phyloP scores from a whole-genome alignment of 768 basidiomycete genomes.

The Suillus weaverae region DNA sequence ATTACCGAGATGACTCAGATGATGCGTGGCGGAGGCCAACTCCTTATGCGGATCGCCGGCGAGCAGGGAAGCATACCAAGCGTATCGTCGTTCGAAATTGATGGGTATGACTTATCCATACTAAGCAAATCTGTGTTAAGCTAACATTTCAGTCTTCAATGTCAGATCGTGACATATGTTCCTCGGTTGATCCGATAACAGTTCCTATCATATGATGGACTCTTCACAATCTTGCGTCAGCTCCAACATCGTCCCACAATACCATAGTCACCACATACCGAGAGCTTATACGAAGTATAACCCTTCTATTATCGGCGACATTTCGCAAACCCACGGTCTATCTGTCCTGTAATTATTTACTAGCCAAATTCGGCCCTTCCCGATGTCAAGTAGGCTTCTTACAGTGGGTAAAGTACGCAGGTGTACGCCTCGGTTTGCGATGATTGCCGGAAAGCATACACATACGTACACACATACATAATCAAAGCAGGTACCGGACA shows the following conservation, averaged over 20 bases:
- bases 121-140: neutral
- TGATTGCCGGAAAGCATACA: slow-evolving; percentile 2
- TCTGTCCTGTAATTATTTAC: slow-evolving; percentile 2
- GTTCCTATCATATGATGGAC: neutral
- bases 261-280: neutral
- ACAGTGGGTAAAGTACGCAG: neutral
- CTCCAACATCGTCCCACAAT: neutral
- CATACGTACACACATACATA: slow-evolving; percentile 3
- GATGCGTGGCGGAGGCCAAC: slow-evolving; percentile 73
- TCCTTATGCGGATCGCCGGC: slow-evolving; percentile 70
- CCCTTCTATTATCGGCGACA: neutral
- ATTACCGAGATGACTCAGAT: slow-evolving; percentile 57
- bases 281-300: slow-evolving; percentile 2
- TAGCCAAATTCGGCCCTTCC: neutral
- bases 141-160: neutral
- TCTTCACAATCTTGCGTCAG: neutral
- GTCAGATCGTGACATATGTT: neutral
- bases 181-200: slow-evolving; percentile 5
- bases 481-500: neutral
- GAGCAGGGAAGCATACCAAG: slow-evolving; percentile 79
- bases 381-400: slow-evolving; percentile 1
- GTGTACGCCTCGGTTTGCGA: neutral
- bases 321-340: slow-evolving; percentile 3
- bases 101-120: slow-evolving; percentile 13
- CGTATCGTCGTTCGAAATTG: slow-evolving; percentile 59